Base-by-base conservation (phyloP, 106 monocot genomes). In the Platanthera guangdongensis region DNA sequence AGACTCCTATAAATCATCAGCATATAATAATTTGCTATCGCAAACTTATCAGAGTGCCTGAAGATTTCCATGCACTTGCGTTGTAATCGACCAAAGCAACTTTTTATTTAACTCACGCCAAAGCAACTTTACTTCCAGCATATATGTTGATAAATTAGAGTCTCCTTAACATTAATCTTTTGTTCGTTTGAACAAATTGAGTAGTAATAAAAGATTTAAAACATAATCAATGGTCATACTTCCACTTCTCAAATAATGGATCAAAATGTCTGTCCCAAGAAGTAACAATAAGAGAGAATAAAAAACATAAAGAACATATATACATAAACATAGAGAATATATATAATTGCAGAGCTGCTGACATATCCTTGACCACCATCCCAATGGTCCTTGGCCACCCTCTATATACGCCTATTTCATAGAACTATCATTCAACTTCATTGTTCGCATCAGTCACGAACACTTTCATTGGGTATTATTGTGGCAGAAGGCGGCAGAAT, bases 11-110 rank as follows among this genome's bases (percentile, higher is more conserved):
- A 22, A 72, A 39, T 65, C 28, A 12, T 65, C 32, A 65, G 32
- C 30, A 65, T 65, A 65, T 65, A 32, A 30, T 65, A 65, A 65
- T 65, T 65, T 63, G 25, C 65, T 30, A 65, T 30, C 12, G 32
- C 65, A 65, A 65, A 11, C 65, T 65, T 64, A 64, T 25, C 64
- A 9, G 28, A 64, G 8, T 39, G 65, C 32, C 12, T 12, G 65
- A 65, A 65, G 65, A 11, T 39, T 12, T 19, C 25, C 25, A 65
- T 65, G 11, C 32, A 65, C 32, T 12, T 3, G 32, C 32, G 12
- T 53, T 53, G 8, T 8, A 21, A 9, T 21, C 7, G 1, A 65
- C 65, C 65, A 32, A 8, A 10, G 65, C 28, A 65, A 65, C 7
- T 18, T 7, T 59, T 59, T 59, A 59, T 59, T n/a, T 59, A 59